phyloP scores from a whole-genome alignment of 306 rosid species.

The Fagus sylvatica region DNA sequence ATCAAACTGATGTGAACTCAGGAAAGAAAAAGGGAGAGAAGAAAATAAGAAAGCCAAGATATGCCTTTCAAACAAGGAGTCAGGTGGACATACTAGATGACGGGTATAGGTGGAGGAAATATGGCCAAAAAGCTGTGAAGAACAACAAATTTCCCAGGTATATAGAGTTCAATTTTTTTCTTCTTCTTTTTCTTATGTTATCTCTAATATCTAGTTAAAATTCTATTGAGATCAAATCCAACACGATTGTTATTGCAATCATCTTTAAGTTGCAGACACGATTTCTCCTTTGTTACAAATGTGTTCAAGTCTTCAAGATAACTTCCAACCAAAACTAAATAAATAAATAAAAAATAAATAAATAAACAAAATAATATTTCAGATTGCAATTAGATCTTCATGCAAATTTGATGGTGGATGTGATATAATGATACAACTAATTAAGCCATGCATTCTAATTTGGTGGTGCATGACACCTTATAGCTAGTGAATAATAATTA shows the following conservation, averaged over 20 bases:
- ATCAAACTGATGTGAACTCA: background rate
- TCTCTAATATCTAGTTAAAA: background rate
- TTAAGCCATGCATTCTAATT: too few relatives aligned
- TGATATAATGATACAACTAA: background rate
- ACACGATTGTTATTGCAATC: background rate
- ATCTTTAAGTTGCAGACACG: too few relatives aligned
- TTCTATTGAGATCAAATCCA: background rate
- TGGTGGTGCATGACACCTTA: background rate
- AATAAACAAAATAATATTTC: background rate
- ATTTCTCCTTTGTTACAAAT: background rate
- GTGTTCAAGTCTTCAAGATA: background rate
- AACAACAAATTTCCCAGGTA: slow-evolving; percentile 58
- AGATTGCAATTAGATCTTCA: background rate
- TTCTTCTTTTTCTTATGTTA: background rate
- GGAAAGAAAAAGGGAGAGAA: slow-evolving; percentile 34
- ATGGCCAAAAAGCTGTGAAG: slow-evolving; percentile 61
- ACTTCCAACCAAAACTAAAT: background rate
- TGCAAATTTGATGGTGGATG: background rate
- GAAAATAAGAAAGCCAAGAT: slow-evolving; percentile 44
- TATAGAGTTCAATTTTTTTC: background rate
- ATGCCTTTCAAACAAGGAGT: slow-evolving; percentile 59
- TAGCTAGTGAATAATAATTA: too few relatives aligned
- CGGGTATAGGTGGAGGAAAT: slow-evolving; percentile 60
- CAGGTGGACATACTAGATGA: slow-evolving; percentile 62
- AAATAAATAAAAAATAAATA: background rate